phyloP scores from a whole-genome alignment of 1,139 yeast genomes.

The Geotrichum siamense region DNA sequence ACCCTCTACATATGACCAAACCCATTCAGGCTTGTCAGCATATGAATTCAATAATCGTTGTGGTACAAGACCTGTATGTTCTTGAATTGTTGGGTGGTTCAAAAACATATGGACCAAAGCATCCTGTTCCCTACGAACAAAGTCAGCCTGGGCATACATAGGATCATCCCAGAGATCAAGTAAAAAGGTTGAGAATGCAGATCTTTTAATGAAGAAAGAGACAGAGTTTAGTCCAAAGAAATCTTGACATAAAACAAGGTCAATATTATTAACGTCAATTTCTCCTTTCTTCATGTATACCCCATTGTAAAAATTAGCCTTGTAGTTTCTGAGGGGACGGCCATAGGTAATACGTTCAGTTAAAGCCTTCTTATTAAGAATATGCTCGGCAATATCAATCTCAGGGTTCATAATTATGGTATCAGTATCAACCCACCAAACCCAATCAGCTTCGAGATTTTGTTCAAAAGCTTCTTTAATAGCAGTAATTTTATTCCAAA shows the following conservation, averaged over 20 bases:
- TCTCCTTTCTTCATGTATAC: constrained; percentile 20
- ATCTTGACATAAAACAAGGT: constrained; percentile 30
- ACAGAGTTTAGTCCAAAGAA: constrained; percentile 35
- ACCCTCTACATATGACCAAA: constrained; percentile 24
- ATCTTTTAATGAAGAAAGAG: constrained; percentile 32
- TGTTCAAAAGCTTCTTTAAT: constrained; percentile 27
- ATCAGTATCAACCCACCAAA: constrained; percentile 35
- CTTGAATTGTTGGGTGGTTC: constrained; percentile 23
- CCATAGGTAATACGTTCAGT: constrained; percentile 24
- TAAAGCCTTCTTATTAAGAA: constrained; percentile 29
- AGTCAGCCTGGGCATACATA: constrained; percentile 14
- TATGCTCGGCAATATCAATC: constrained; percentile 29
- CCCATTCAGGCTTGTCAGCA: constrained; percentile 20
- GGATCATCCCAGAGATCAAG: constrained; percentile 28
- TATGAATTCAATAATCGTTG: constrained; percentile 34
- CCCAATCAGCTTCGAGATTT: constrained; percentile 33
- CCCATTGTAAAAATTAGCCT: constrained; percentile 22
- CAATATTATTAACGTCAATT: constrained; percentile 23
- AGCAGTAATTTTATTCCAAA: constrained; percentile 32
- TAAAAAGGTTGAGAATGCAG: constrained; percentile 23
- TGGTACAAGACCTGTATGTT: constrained; percentile 34
- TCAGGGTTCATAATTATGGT: constrained; percentile 31
- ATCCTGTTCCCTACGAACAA: constrained; percentile 22
- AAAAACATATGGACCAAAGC: constrained; percentile 23
- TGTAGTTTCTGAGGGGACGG: constrained; percentile 18